phyloP scores from a whole-genome alignment of 2,329 filamentous ascomycete species.

The Cercospora sp. region DNA sequence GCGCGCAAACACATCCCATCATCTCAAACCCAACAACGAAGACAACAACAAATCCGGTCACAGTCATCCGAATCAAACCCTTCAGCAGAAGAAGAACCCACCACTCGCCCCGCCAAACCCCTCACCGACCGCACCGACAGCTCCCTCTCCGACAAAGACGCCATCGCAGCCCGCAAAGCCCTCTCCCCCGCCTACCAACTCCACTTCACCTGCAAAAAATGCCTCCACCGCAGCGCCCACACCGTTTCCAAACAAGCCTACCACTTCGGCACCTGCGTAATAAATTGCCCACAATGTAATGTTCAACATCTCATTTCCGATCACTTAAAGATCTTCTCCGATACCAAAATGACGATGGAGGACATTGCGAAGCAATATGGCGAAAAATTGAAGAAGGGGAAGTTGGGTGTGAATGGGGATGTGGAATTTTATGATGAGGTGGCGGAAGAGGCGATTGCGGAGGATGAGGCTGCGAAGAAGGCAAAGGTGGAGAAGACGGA shows the following conservation, averaged over 20 bases:
- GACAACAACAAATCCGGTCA: slow-evolving; percentile 15
- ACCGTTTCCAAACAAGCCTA: slow-evolving; percentile 91
- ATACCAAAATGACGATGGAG: slow-evolving; percentile 69
- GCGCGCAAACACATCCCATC: slow-evolving; percentile 14
- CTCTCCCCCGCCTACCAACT: slow-evolving; percentile 74
- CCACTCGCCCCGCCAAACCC: slow-evolving; percentile 18
- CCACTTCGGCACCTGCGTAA: slow-evolving; percentile 83
- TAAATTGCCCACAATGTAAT: slow-evolving; percentile 82
- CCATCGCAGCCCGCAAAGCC: slow-evolving; percentile 44
- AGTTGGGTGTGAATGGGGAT: slow-evolving; percentile 74
- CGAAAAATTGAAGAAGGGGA: slow-evolving; percentile 69
- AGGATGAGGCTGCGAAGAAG: slow-evolving; percentile 5
- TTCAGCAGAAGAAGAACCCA: not conserved
- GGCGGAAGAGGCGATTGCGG: slow-evolving; percentile 17
- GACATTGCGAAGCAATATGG: slow-evolving; percentile 77
- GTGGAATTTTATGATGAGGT: slow-evolving; percentile 90
- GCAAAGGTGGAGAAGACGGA: not conserved
- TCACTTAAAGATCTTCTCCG: slow-evolving; percentile 79
- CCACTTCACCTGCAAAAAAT: slow-evolving; percentile 84
- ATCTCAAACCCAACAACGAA: slow-evolving; percentile 11
- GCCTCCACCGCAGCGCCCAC: slow-evolving; percentile 76
- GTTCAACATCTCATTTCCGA: slow-evolving; percentile 91
- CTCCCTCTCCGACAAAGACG: slow-evolving; percentile 30
- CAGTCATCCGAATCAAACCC: slow-evolving; percentile 16
- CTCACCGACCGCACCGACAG: slow-evolving; percentile 35